Base-by-base conservation (phyloP, 1,284 basidiomycete genomes). In the Ceratobasidium sp. region DNA sequence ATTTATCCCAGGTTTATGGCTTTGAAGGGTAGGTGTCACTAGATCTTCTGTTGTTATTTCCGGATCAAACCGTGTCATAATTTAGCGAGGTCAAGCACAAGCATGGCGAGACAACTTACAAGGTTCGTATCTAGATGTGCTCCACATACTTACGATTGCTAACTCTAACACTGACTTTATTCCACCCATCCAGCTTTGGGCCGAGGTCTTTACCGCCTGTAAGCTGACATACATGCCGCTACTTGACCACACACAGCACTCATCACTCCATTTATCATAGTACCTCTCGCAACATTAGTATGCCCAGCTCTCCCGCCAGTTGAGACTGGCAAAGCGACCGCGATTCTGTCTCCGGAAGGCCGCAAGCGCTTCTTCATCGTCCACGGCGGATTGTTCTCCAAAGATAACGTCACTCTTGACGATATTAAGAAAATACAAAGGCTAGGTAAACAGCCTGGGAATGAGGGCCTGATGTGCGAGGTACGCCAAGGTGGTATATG, bases 301-400 rank as follows among this genome's bases (percentile, higher is more conserved):
- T 90, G 83, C 40, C 83, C 83, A 7, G 67, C 79, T 20, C 78
- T 82, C 13, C 81, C 80, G 33, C 84, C 84, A 0, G 84, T 85
- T 17, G 80, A 86, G 84, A 75, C 84, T 81, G 50, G 82, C 82
- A 77, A 85, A 40, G 86, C 87, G 12, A 66, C 68, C 0, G 77
- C 78, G n/a, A 97, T 98, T 79, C 87, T 99, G 13, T 94, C 93
- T n/a, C 90, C 92, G 1, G 88, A 94, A 77, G 96, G 96, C 15
- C 84, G 87, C 70, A 98, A 97, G 84, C 92, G 97, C 46, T 99
- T 93, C 87, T 98, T 99, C 82, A 92, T 99, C 80, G 96, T 98
- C 2, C 98, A 99, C 83, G 96, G 96, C 38, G 98, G 98, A 13
- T 89, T 99, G 15, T 99, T 99, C 87, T 96, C 95, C 85, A 94